Percentiles rank a stretch among this genome's conserved stretches.
Evolutionary conservation across 2,329 filamentous ascomycete genomes (phyloP).

Genomic region (Sarocladium oryzae): DNA sequence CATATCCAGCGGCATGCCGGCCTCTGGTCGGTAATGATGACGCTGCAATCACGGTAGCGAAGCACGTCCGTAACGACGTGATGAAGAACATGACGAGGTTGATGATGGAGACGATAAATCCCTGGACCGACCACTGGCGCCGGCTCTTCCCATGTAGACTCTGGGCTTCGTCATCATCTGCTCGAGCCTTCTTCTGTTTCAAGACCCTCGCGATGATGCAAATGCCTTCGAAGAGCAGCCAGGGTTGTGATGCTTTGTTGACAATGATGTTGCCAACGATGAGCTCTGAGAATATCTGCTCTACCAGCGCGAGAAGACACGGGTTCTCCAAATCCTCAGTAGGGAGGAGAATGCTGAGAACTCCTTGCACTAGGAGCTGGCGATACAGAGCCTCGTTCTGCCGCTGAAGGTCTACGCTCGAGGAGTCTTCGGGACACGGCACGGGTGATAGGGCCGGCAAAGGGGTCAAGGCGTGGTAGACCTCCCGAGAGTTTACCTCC

Average conservation of each 20-base stretch:
- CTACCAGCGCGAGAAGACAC: slow-evolving; percentile 75
- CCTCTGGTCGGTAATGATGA: slow-evolving; percentile 53
- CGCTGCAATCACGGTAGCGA: slow-evolving; percentile 59
- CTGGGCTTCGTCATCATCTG: slow-evolving; percentile 6
- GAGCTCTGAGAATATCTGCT: slow-evolving; percentile 83
- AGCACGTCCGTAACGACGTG: slow-evolving; percentile 58
- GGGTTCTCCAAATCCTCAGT: slow-evolving; percentile 88
- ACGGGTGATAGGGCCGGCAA: slow-evolving; percentile 76
- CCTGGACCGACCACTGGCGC: slow-evolving; percentile 33
- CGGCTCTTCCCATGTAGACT: slow-evolving; percentile 13
- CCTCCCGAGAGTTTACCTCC: slow-evolving; percentile 53
- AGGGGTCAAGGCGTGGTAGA: slow-evolving; percentile 81
- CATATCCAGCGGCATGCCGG: slow-evolving; percentile 11
- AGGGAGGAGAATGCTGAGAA: slow-evolving; percentile 77
- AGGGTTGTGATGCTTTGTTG: slow-evolving; percentile 76
- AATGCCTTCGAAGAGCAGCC: slow-evolving; percentile 81
- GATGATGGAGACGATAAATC: slow-evolving; percentile 49
- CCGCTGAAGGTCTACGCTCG: slow-evolving; percentile 52
- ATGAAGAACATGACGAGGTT: slow-evolving; percentile 50
- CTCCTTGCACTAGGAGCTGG: slow-evolving; percentile 76
- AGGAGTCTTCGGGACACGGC: slow-evolving; percentile 48
- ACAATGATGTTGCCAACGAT: slow-evolving; percentile 78
- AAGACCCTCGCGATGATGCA: slow-evolving; percentile 57
- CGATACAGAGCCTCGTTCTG: slow-evolving; percentile 80
- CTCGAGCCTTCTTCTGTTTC: slow-evolving; percentile 9